These are phyloP conservation scores for Phytophthora ohioensis DNA, from an alignment of 352 stramenopile genomes.

Conservation along the genomic window DNA sequence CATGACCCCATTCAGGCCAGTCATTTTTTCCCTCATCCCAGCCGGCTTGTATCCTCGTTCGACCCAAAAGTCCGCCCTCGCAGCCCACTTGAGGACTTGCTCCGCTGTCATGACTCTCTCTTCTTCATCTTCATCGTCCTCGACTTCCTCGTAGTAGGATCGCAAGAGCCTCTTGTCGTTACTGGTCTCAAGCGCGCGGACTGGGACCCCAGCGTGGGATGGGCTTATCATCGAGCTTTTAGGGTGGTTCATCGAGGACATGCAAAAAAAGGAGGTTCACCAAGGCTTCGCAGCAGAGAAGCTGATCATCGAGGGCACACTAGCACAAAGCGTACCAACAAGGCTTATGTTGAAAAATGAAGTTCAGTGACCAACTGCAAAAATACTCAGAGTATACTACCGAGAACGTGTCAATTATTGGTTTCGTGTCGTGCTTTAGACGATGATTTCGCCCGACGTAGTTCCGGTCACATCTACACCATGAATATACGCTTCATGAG, in stretches of 20 bases:
- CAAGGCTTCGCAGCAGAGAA: not conserved
- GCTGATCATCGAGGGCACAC: not conserved
- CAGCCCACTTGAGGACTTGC: not conserved
- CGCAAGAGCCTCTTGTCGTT: not conserved
- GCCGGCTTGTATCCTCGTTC: not conserved
- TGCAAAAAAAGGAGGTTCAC: not conserved
- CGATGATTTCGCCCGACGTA: not conserved
- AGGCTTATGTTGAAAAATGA: not conserved
- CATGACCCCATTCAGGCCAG: not conserved
- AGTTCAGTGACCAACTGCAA: not conserved
- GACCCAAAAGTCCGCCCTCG: not conserved
- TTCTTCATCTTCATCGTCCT: not conserved
- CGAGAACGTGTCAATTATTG: too few species aligned
- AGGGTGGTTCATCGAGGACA: not conserved
- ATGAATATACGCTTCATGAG: not conserved
- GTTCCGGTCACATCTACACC: slow-evolving; percentile 8
- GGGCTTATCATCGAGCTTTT: not conserved
- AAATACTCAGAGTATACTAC: too few species aligned
- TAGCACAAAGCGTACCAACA: not conserved
- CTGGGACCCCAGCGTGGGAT: not conserved
- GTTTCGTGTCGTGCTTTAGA: not conserved
- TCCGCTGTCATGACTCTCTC: not conserved
- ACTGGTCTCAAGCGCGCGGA: not conserved
- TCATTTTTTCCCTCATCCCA: not conserved
- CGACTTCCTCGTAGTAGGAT: not conserved